Evolutionary conservation across 2,329 filamentous ascomycete genomes (phyloP), one percentile per base, ranked within the genome.

Genomic region (Aspergillus fischeri): DNA sequence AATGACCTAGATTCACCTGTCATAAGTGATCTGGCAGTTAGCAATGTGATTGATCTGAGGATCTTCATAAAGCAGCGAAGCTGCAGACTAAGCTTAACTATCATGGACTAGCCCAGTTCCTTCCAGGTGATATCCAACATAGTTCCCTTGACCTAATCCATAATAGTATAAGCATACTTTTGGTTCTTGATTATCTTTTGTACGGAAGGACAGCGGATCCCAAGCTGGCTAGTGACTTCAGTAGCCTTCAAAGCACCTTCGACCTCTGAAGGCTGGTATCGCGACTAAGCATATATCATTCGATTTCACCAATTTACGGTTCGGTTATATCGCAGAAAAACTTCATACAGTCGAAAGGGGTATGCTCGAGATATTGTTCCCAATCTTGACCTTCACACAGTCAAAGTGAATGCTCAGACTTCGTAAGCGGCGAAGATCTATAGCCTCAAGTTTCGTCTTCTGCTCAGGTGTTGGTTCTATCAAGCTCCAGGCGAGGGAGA

Each of bases 401-500:
- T 80, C 74, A 50, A 91, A 84, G 1, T 61, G 71, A 44, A 92
- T 75, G 2, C 68, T 66, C 63, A 86, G 79, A 0, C 66, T 67
- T 9, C 61, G 66, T 10, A 83, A 54, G 7, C 57, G 65, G 3
- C 60, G 67, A 11, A 69, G 54, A 49, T 69, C 60, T 28, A 72
- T 60, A 8, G 38, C 35, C 14, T 60, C 53, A 24, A 73, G 57
- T 27, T 66, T 67, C 51, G 71, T 60, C 17, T 68, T 66, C 14
- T 82, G 67, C 35, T 81, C 78, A 3, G 75, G 57, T 5, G 72
- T 77, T 0, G 85, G 86, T 45, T 77, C 70, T 9, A 78, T 73
- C 60, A 93, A 80, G 1, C 84, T 88, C 94, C 93, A 97, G 0
- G 88, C 94, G 55, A 99, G 85, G 49, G 92, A 96, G 58, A 97